A percentile compares a stretch with the other conserved stretches of the same genome.
phyloP scores from a whole-genome alignment of 2,329 filamentous ascomycete genomes.

The Raffaelea albimanens region DNA sequence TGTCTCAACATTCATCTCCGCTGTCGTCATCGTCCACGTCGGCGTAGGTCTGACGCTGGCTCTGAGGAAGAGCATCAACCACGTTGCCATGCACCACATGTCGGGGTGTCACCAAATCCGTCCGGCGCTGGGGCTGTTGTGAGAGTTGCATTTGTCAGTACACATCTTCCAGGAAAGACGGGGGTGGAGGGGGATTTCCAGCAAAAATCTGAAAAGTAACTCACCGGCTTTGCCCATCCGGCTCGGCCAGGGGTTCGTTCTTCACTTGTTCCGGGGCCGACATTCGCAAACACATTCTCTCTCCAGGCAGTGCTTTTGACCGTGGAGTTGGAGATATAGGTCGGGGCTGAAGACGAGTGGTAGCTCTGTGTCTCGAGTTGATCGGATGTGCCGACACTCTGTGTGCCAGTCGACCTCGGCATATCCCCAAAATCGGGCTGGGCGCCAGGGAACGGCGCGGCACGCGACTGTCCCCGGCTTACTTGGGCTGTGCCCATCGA shows the following conservation, averaged over 20 bases:
- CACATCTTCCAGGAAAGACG: not conserved
- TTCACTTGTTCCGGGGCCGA: not conserved
- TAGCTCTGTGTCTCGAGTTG: not conserved
- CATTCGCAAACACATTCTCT: constrained; percentile 2
- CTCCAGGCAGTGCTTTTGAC: constrained; percentile 3
- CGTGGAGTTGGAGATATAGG: not conserved
- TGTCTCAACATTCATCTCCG: constrained; percentile 10
- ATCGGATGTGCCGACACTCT: not conserved
- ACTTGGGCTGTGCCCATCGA: not conserved
- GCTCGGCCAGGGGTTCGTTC: not conserved
- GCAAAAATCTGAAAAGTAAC: not conserved
- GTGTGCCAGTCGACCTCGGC: not conserved
- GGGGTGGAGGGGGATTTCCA: not conserved
- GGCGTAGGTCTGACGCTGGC: constrained; percentile 3
- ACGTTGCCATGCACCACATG: constrained; percentile 7
- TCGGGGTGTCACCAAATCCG: constrained; percentile 1
- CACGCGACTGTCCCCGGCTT: too few relatives aligned
- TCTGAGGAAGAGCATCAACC: not conserved
- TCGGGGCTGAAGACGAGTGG: not conserved
- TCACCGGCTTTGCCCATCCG: constrained; percentile 14
- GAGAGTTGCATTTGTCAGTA: not conserved
- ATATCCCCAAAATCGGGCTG: too few relatives aligned
- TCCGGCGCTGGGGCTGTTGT: constrained; percentile 6
- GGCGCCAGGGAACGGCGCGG: too few relatives aligned
- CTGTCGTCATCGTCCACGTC: constrained; percentile 11